Base-by-base conservation (phyloP, 805 yeast genomes). In the Barnettozyma californica region DNA sequence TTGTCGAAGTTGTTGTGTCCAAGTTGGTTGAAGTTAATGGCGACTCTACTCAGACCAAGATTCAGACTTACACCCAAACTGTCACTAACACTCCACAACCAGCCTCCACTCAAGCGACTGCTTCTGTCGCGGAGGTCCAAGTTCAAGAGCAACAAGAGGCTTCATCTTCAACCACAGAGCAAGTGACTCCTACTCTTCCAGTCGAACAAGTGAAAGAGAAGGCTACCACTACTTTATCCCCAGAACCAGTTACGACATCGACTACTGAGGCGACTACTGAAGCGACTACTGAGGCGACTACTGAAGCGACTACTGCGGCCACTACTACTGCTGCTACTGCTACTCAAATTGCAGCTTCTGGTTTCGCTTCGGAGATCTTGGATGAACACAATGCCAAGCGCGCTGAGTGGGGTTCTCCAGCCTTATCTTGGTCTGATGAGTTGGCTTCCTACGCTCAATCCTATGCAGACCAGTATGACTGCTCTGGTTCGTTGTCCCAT, bases 401-500 rank as follows among this genome's bases (percentile, higher is more conserved):
- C 68, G 71, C 79, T 39, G 56, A 59, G 34, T 81, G 76, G 61
- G 67, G 69, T 33, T 76, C 71, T 39, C 60, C 65, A 1, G 64
- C 67, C 26, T 67, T 82, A 57, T 53, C 72, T 4, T 82, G 87
- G 87, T 71, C 73, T 46, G 60, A 69, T 35, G 60, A 63, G 5
- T 62, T 76, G 43, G 76, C 74, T 47, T 58, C 67, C 16, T 79
- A 73, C 58, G 85, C 87, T 52, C 72, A 66, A 60, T 65, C 67
- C 45, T 80, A 77, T 53, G 81, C 81, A 43, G 71, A 65, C 14
- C 47, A 62, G 8, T 80, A 79, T 61, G 83, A 87, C 68, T 74
- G 81, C 62, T 76, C 82, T 9, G 88, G 85, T 54, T 65, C 53
- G 33, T 68, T 87, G 58, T 67, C 70, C 33, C 95, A 87, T 68